phyloP scores from a whole-genome alignment of 352 stramenopile species.

The Pythium biforme region DNA sequence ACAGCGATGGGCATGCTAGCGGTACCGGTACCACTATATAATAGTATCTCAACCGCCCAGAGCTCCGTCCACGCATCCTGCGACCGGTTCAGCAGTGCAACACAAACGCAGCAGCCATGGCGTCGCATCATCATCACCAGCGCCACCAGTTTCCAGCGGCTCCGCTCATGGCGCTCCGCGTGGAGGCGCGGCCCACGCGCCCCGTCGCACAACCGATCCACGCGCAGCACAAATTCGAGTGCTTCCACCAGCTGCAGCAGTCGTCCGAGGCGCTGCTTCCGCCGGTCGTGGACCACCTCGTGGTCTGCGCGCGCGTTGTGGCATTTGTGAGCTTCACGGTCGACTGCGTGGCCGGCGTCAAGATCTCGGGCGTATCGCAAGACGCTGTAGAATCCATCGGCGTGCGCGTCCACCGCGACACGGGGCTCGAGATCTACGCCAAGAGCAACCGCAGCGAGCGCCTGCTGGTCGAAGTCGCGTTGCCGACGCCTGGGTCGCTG shows the following conservation, averaged over 20 bases:
- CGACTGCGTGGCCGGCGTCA: constrained; percentile 2
- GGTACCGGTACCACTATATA: no score
- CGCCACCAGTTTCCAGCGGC: neutral
- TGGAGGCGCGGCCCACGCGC: neutral
- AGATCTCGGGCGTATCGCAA: neutral
- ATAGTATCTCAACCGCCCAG: no score
- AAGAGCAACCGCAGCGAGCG: neutral
- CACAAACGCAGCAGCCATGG: neutral
- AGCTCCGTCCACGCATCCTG: neutral
- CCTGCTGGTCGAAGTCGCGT: constrained; percentile 16
- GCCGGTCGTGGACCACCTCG: constrained; percentile 12
- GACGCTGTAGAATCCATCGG: constrained; percentile 2
- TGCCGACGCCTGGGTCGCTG: constrained; percentile 2
- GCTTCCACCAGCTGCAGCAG: constrained; percentile 6
- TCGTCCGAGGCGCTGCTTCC: neutral
- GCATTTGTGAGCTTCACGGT: constrained; percentile 6
- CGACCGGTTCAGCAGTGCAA: neutral
- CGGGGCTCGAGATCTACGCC: constrained; percentile 9
- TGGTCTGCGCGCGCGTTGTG: neutral
- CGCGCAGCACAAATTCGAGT: neutral
- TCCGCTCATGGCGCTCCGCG: constrained; percentile 9
- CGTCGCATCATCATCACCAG: neutral
- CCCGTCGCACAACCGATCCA: neutral
- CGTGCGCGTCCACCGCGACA: constrained; percentile 18
- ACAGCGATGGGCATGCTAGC: no score